Evolutionary conservation across 2,329 filamentous ascomycete genomes (phyloP).

Genomic region (Ceratocystis harringtonii): DNA sequence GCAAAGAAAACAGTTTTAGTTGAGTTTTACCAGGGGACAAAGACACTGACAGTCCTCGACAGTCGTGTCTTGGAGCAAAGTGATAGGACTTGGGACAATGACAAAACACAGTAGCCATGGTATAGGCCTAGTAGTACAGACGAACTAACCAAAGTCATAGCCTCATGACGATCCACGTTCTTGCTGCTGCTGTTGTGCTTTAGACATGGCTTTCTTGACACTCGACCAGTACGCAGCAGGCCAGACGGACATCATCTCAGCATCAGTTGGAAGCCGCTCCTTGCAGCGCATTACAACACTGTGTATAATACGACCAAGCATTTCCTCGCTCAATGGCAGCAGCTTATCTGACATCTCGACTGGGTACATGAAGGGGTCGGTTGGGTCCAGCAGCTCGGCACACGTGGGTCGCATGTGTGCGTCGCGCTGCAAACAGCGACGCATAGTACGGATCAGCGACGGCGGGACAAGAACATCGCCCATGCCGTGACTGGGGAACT

Average conservation of each 20-base stretch:
- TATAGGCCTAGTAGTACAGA: neutral
- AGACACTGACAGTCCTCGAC: too few species aligned
- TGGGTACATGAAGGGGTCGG: conserved; percentile 51
- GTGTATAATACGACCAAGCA: conserved; percentile 46
- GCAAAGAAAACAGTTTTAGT: neutral
- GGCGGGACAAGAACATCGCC: conserved; percentile 47
- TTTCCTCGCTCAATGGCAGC: conserved; percentile 46
- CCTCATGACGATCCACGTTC: neutral
- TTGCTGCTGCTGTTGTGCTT: conserved; percentile 12
- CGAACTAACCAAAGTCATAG: neutral
- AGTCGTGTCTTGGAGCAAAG: neutral
- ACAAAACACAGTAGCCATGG: neutral
- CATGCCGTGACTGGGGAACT: conserved; percentile 54
- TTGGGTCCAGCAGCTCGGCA: conserved; percentile 42
- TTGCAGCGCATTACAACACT: conserved; percentile 45
- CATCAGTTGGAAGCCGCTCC: conserved; percentile 43
- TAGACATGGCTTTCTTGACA: conserved; percentile 35
- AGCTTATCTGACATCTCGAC: conserved; percentile 39
- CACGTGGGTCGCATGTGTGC: conserved; percentile 48
- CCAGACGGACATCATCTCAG: conserved; percentile 41
- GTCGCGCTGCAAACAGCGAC: conserved; percentile 47
- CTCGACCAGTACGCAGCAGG: conserved; percentile 47
- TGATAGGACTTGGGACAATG: neutral
- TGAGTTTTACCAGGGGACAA: neutral
- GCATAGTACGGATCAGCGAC: conserved; percentile 45